A percentile compares a stretch with the other conserved stretches of the same genome.
Conservation (phyloP, 768 basidiomycete genomes). For the Tylopilus felleus region DNA sequence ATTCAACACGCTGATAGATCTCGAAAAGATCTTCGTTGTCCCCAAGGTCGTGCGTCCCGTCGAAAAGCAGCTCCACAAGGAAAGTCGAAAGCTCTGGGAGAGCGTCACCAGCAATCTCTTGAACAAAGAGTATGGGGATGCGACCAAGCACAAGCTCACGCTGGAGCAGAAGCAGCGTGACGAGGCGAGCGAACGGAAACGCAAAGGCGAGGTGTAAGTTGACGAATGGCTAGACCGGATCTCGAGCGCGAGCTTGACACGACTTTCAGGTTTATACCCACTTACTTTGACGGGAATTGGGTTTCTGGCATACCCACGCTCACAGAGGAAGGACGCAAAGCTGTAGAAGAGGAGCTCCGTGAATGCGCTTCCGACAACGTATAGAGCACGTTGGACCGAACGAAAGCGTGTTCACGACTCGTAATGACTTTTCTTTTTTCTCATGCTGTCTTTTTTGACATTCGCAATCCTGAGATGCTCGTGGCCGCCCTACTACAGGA, state of each 20-base stretch:
- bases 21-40: conserved; percentile 63
- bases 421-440: conserved; percentile 5
- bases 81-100: conserved; percentile 89
- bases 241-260: neutral
- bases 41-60: conserved; percentile 86
- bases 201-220: conserved; percentile 73
- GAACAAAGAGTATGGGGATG: conserved; percentile 85
- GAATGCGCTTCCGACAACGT: conserved; percentile 15
- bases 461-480: conserved; percentile 1
- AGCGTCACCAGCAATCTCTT: conserved; percentile 70
- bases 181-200: conserved; percentile 81
- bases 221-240: neutral
- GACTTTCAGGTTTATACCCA: conserved; percentile 58
- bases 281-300: conserved; percentile 71
- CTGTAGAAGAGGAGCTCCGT: conserved; percentile 68
- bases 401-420: neutral
- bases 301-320: conserved; percentile 64
- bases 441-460: conserved; percentile 11
- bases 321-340: conserved; percentile 64
- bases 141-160: conserved; percentile 84
- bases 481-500: conserved; percentile 2
- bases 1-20: conserved; percentile 69
- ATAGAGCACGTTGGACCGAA: conserved; percentile 9
- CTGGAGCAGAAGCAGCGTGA: conserved; percentile 96
- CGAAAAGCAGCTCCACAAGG: conserved; percentile 69